Evolutionary conservation across 306 rosid genomes (phyloP), one percentile per base, ranked within the genome.

Genomic region (Inga oerstediana): DNA sequence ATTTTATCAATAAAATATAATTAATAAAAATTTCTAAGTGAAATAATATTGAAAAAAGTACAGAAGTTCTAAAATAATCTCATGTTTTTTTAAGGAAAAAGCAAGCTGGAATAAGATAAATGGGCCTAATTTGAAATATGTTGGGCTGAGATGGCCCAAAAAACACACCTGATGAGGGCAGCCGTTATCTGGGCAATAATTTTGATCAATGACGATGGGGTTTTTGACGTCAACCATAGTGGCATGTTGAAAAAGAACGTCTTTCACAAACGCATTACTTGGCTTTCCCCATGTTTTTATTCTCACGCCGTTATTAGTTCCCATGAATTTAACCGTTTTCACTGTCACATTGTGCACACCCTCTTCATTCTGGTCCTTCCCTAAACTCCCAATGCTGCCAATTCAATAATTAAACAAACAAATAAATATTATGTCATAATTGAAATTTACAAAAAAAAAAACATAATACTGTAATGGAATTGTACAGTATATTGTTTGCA

Each of bases 301-400:
- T 68, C 95, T 81, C 8, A 90, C 88, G 5, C 94, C 95, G 11
- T 91, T 91, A 45, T 89, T 87, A 24, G 93, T 90, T 0, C 91
- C 87, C 0, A 78, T 77, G 6, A 91, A 88, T 0, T 83, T 86
- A 14, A 72, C 87, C 0, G 88, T 85, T 80, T 82, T 91, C 16
- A 91, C 95, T 0, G 95, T 93, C 79, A 93, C 93, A 64, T 93
- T 89, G 81, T 90, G 90, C 8, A 93, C 96, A 0, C 96, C 97
- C 0, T 81, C 49, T 79, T 90, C 96, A 0, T 85, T 27, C 44
- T 13, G 2, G 2, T 74, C 84, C 85, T 78, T 86, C 32, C 86
- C 96, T 54, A 91, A 83, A 72, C 96, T 93, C 65, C 97, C 97
- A 59, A 93, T 91, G 79, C 97, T 93, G 88, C 82, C 84, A 78